phyloP scores from a whole-genome alignment of 306 rosid genomes.

The Prunus davidiana region DNA sequence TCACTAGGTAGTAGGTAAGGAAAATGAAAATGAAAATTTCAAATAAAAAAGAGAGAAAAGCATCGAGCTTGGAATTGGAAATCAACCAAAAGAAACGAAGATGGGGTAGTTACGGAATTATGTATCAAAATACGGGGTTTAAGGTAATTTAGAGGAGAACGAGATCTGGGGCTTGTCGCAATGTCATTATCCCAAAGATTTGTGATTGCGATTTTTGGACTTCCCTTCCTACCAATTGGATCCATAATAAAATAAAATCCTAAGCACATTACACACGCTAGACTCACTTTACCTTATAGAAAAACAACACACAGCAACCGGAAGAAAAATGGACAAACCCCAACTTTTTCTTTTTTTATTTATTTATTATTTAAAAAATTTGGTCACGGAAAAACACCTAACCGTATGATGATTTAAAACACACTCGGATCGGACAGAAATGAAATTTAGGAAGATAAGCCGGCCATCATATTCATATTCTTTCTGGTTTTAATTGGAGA shows the following conservation, averaged over 20 bases:
- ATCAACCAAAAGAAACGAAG: neutral
- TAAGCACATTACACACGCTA: neutral
- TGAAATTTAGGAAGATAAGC: neutral
- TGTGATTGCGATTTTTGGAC: slow-evolving; percentile 64
- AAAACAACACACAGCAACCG: neutral
- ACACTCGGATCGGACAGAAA: neutral
- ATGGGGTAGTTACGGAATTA: slow-evolving; percentile 20
- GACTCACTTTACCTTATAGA: neutral
- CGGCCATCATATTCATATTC: neutral
- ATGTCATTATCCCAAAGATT: slow-evolving; percentile 77
- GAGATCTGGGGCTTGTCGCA: slow-evolving; percentile 61
- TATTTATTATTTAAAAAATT: no score
- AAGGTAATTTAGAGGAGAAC: slow-evolving; percentile 39
- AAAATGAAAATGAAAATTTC: no score
- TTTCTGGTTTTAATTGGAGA: neutral
- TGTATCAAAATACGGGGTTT: neutral
- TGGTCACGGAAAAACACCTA: no score
- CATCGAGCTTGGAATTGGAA: no score
- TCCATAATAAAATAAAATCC: neutral
- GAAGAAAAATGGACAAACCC: no score
- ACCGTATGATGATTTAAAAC: neutral
- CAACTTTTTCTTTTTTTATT: neutral
- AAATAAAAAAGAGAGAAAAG: no score
- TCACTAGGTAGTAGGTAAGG: no score
- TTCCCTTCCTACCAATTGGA: slow-evolving; percentile 21